These are phyloP conservation scores for Uromyces viciae-fabae DNA, from an alignment of 1,284 basidiomycete species.

Conservation along the genomic window DNA sequence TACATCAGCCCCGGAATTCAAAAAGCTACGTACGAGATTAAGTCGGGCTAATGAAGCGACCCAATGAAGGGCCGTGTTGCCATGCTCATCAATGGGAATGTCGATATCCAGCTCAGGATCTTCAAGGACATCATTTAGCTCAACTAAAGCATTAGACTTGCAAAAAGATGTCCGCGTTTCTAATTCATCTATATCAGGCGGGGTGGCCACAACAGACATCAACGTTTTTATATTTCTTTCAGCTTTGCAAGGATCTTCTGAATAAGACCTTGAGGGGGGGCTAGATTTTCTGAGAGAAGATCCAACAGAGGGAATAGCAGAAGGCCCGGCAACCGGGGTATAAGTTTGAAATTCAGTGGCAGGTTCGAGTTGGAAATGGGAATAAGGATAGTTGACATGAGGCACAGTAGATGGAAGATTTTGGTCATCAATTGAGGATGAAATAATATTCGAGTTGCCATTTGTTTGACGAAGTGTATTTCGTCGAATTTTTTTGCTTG, in stretches of 20 bases:
- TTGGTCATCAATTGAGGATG: background rate
- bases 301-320: background rate
- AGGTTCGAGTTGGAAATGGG: background rate
- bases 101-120: constrained; percentile 64
- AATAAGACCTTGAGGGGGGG: constrained; percentile 29
- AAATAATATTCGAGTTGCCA: background rate
- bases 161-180: background rate
- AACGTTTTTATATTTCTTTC: constrained; percentile 31
- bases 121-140: constrained; percentile 23
- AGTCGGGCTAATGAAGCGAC: constrained; percentile 79
- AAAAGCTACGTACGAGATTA: constrained; percentile 62
- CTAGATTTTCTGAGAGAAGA: constrained; percentile 23
- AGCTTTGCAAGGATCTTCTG: background rate
- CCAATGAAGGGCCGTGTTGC: constrained; percentile 90
- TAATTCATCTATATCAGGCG: constrained; percentile 17
- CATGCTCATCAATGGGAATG: constrained; percentile 82
- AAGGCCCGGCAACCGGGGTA: background rate
- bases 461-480: constrained; percentile 26
- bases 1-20: constrained; percentile 72
- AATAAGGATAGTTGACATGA: background rate
- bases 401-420: constrained; percentile 4
- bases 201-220: constrained; percentile 19
- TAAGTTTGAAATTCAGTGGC: background rate
- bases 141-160: constrained; percentile 7
- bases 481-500: constrained; percentile 21